These are phyloP conservation scores for Solidago caesia DNA, from an alignment of 129 eudicot species.

Conservation along the genomic window DNA sequence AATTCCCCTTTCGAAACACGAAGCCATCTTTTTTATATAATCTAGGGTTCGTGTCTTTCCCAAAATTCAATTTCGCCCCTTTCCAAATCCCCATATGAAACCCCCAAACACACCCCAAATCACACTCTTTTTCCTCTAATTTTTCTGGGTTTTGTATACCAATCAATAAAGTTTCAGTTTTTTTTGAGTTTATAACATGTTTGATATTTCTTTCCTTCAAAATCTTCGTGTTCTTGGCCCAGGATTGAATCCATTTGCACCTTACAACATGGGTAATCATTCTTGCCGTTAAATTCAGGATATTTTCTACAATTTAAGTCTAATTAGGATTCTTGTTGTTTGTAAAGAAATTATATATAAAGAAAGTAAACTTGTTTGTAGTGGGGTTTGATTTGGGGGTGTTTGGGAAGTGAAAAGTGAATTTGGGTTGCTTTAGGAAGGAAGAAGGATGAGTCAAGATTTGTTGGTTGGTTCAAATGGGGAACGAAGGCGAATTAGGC, in stretches of 20 bases:
- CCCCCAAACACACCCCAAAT: no score
- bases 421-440: background rate
- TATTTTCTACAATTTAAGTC: background rate
- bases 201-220: no score
- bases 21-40: no score
- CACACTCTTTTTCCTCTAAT: no score
- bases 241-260: slow-evolving; percentile 31
- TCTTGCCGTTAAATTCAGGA: slow-evolving; percentile 25
- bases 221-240: background rate
- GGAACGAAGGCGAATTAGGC: slow-evolving; percentile 19
- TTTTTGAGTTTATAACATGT: no score
- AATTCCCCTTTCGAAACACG: no score
- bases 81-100: no score
- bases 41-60: no score
- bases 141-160: no score
- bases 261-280: slow-evolving; percentile 35
- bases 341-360: background rate
- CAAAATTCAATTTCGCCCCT: no score
- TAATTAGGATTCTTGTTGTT: background rate
- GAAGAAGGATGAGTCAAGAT: slow-evolving; percentile 22
- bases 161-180: no score
- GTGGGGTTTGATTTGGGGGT: background rate
- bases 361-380: background rate
- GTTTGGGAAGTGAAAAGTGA: background rate
- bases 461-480: slow-evolving; percentile 10